A percentile compares a stretch with the other conserved stretches of the same genome.
Conservation (phyloP, 768 basidiomycete species). For the Russula emetica region DNA sequence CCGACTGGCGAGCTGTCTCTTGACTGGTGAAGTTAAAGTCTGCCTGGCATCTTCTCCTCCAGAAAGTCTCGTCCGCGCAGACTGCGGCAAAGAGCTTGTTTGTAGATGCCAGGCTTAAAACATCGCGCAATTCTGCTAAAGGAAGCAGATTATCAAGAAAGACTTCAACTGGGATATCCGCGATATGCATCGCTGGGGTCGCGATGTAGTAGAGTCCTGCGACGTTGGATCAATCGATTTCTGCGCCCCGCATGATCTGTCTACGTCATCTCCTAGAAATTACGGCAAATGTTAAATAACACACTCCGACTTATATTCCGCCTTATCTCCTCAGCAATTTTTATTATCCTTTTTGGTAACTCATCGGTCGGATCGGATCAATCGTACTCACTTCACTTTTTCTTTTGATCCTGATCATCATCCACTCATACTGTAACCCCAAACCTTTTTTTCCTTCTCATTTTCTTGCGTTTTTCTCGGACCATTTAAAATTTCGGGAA, state of each 20-base stretch:
- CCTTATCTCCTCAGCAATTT: not conserved
- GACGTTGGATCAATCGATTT: not conserved
- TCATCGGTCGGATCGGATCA: conserved; percentile 5
- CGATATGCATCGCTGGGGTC: conserved; percentile 38
- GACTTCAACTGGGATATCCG: conserved; percentile 70
- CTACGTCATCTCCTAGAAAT: conserved; percentile 5
- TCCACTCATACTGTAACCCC: not conserved
- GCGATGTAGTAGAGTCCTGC: not conserved
- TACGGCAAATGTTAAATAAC: not conserved
- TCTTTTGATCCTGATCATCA: not conserved
- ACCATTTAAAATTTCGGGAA: not conserved
- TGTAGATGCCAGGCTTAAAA: conserved; percentile 57
- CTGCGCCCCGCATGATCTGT: not conserved
- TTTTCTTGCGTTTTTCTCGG: not conserved
- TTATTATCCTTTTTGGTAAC: not conserved
- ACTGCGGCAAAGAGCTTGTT: conserved; percentile 59
- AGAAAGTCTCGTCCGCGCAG: conserved; percentile 70
- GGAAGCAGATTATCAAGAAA: conserved; percentile 70
- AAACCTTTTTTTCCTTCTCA: not conserved
- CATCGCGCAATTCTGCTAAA: conserved; percentile 47
- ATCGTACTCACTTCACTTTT: not conserved
- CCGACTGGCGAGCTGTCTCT: conserved; percentile 66
- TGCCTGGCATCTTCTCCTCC: conserved; percentile 60
- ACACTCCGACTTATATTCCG: not conserved
- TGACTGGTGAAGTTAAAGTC: conserved; percentile 79